Base-by-base conservation (phyloP, 495 filamentous ascomycete genomes). In the Lophium mytilinum region DNA sequence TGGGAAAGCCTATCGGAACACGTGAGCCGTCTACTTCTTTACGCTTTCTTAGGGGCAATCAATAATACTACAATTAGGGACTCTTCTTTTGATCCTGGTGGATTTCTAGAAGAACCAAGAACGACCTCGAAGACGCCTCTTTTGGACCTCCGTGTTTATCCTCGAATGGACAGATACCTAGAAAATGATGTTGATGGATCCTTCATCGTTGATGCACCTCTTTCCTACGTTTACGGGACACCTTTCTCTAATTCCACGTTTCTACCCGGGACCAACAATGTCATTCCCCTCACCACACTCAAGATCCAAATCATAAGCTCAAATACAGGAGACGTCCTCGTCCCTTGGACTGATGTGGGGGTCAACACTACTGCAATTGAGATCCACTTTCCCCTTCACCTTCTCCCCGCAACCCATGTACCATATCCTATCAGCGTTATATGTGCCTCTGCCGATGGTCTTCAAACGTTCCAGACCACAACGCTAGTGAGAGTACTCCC, bases 81-180 rank as follows among this genome's bases (percentile, higher is more conserved):
- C 39, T 30, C 60, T 17, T 64, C 64, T 9, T 83, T 83, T 60
- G 72, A 84, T 40, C 84, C 84, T 0, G 83, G 82, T 50, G 85
- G 85, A 12, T 75, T 76, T 64, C 72, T 82, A 0, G 55, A 71
- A 3, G 61, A 71, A 30, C 83, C 85, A 3, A 37, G 66, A 37
- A 21, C 36, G 0, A 60, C 58, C 0, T 73, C 75, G 9, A 61
- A 71, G n/a, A 66, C 57, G 0, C 75, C 75, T 9, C 67, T 80
- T 10, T 64, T 88, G 0, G 68, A 86, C 65, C 64, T 88, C 12
- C 75, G 75, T 15, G 68, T 87, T 53, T 73, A 77, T 33, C 80
- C 84, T 4, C 78, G 81, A 5, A 75, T 84, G 63, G 82, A 71
- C 43, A 71, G 85, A 34, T 89, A 87, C 68, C 70, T 82, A 1